Percentiles rank a stretch among this genome's conserved stretches.
Conservation (phyloP, 148 eudicot species). For the Linanthus parryae region DNA sequence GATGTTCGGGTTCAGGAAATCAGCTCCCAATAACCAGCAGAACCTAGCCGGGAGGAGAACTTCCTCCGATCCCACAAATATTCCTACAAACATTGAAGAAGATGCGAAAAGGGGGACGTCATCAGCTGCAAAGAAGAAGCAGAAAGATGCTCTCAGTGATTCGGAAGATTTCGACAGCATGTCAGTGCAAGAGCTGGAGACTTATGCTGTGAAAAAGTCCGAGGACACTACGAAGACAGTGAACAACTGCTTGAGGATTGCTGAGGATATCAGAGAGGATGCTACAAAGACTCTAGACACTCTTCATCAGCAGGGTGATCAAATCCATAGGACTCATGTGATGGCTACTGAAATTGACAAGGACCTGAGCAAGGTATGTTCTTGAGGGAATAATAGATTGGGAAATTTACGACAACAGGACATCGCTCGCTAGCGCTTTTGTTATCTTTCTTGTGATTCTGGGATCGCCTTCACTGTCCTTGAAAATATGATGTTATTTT, state of each 20-base stretch:
- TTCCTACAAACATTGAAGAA: slow-evolving; percentile 19
- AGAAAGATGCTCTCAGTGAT: slow-evolving; percentile 26
- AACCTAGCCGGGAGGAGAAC: slow-evolving; percentile 41
- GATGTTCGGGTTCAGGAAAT: slow-evolving; percentile 63
- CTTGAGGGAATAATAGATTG: neutral
- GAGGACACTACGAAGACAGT: slow-evolving; percentile 69
- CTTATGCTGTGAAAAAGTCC: slow-evolving; percentile 64
- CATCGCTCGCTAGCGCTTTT: neutral
- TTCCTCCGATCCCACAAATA: slow-evolving; percentile 54
- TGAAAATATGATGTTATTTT: no score
- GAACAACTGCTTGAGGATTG: slow-evolving; percentile 69
- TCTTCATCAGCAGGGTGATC: slow-evolving; percentile 90
- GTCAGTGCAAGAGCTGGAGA: slow-evolving; percentile 81
- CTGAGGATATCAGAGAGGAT: slow-evolving; percentile 73
- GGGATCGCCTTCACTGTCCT: no score
- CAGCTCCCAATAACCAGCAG: slow-evolving; percentile 25
- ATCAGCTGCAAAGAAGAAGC: slow-evolving; percentile 16
- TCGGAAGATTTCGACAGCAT: slow-evolving; percentile 55
- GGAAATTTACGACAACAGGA: no score
- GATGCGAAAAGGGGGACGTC: slow-evolving; percentile 18
- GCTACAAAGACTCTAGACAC: slow-evolving; percentile 73
- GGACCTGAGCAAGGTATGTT: slow-evolving; percentile 71
- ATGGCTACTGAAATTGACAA: slow-evolving; percentile 66
- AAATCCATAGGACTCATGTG: slow-evolving; percentile 69
- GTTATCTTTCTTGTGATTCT: neutral